Base-by-base conservation (phyloP, 1,284 basidiomycete species). In the Psilocybe mexicana region DNA sequence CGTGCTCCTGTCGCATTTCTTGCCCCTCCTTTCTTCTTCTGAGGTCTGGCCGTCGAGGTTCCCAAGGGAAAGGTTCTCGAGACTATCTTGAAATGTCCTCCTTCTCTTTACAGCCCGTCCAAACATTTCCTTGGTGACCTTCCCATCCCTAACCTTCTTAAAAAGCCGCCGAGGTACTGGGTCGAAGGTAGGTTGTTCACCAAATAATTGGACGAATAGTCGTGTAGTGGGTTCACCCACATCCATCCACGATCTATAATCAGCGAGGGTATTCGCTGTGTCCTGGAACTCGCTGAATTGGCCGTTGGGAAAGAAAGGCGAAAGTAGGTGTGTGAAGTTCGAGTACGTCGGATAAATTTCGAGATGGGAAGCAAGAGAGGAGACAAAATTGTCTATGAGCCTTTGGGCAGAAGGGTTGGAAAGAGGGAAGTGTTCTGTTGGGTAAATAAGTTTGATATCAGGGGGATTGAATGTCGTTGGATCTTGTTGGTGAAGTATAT, bases 361-460 rank as follows among this genome's bases (percentile, higher is more conserved):
- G 28, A 74, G 60, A 43, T 70, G 64, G 3, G 61, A 57, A 25
- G 65, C 57, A 5, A 75, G 63, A 2, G 60, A 46, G 2, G 60
- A 38, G 3, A 67, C 59, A 52, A 75, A 75, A 7, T 54, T 42
- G 43, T 73, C 66, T 36, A 70, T 66, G n/a, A 75, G 60, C 7
- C 48, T 51, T 54, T 75, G 73, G 1, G 72, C 73, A 18, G 55
- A 63, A 28, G 65, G 61, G 38, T 67, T 70, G 44, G 61, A 60
- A 8, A 72, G 64, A 4, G 71, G 72, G 52, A 74, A 74, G 45
- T 74, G 73, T 23, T 73, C 72, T 8, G 58, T 67, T 23, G 72
- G 73, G 46, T 73, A 72, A n/a, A 69, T 55, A 6, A 74, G 62
- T 25, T 66, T 68, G 61, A 24, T 65, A 62, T 12, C 57, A 56